phyloP scores from a whole-genome alignment of 179 eudicot species.

The Silene coronaria region DNA sequence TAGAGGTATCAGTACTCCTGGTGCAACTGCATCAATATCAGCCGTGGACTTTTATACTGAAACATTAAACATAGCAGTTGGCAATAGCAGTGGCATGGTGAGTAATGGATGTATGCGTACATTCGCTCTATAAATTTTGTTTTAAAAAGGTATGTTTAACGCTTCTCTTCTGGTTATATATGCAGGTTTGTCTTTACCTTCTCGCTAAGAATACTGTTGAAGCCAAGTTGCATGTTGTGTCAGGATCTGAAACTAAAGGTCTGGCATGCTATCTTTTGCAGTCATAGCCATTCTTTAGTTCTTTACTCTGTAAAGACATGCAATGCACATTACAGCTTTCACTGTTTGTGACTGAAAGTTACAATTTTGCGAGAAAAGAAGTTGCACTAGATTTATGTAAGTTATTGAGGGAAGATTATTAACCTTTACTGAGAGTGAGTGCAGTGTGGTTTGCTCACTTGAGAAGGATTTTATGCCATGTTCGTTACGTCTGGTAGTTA shows the following conservation, averaged over 20 bases:
- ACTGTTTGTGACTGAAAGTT: conserved; percentile 1
- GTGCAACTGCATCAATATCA: conserved; percentile 56
- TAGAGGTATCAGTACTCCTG: conserved; percentile 39
- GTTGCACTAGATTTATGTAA: background rate
- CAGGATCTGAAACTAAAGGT: conserved; percentile 59
- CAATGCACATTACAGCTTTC: background rate
- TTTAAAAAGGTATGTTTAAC: background rate
- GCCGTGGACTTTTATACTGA: conserved; percentile 55
- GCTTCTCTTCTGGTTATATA: conserved; percentile 10
- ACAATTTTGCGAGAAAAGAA: background rate
- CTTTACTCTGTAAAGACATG: background rate
- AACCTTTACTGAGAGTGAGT: background rate
- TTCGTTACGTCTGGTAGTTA: background rate
- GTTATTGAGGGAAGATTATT: background rate
- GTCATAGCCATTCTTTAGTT: background rate
- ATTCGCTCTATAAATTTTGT: background rate
- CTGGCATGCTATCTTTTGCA: conserved; percentile 4
- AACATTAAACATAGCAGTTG: conserved; percentile 56
- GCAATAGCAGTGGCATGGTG: conserved; percentile 68
- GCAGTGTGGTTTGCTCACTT: background rate
- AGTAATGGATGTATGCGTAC: conserved; percentile 23
- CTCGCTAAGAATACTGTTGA: conserved; percentile 36
- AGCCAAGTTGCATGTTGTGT: conserved; percentile 39
- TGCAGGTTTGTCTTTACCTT: conserved; percentile 55
- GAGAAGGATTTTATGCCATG: background rate